Evolutionary conservation across 78 protist species (phyloP).

Genomic region (Dictyostelium intermedium): DNA sequence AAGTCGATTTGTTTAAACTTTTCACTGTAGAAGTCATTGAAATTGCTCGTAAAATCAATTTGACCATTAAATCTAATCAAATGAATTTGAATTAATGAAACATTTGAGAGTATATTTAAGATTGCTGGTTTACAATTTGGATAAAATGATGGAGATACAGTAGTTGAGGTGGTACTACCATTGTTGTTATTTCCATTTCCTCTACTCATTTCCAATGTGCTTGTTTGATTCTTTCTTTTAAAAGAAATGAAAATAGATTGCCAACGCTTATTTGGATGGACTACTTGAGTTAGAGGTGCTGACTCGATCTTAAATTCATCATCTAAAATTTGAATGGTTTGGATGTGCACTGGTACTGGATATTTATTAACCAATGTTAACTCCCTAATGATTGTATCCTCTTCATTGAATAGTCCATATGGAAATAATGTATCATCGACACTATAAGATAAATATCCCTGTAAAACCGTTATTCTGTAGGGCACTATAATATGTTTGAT

Average conservation of each 20-base stretch:
- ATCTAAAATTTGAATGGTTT: slow-evolving; percentile 18
- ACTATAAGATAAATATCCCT: slow-evolving; percentile 9
- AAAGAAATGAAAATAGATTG: not conserved
- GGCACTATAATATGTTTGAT: slow-evolving; percentile 26
- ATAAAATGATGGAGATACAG: not conserved
- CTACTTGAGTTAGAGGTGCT: slow-evolving; percentile 17
- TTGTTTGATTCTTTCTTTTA: not conserved
- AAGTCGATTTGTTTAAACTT: slow-evolving; percentile 25
- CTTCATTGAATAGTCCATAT: not conserved
- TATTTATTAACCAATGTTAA: slow-evolving; percentile 8
- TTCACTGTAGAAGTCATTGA: not conserved
- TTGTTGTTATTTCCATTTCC: too few relatives aligned
- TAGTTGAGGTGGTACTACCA: too few relatives aligned
- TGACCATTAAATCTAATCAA: slow-evolving; percentile 21
- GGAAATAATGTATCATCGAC: slow-evolving; percentile 25
- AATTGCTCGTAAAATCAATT: not conserved
- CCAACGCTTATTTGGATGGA: not conserved
- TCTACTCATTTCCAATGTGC: not conserved
- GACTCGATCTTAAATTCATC: slow-evolving; percentile 11
- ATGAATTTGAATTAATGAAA: slow-evolving; percentile 30
- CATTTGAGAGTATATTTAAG: slow-evolving; percentile 11
- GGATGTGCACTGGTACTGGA: slow-evolving; percentile 16
- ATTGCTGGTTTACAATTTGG: slow-evolving; percentile 28
- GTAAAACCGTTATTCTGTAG: not conserved
- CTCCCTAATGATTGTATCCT: not conserved